A percentile compares a stretch with the other conserved stretches of the same genome.
These are phyloP conservation scores for Suzukiozyma palmioleophila DNA, from an alignment of 1,139 yeast genomes.

Conservation along the genomic window DNA sequence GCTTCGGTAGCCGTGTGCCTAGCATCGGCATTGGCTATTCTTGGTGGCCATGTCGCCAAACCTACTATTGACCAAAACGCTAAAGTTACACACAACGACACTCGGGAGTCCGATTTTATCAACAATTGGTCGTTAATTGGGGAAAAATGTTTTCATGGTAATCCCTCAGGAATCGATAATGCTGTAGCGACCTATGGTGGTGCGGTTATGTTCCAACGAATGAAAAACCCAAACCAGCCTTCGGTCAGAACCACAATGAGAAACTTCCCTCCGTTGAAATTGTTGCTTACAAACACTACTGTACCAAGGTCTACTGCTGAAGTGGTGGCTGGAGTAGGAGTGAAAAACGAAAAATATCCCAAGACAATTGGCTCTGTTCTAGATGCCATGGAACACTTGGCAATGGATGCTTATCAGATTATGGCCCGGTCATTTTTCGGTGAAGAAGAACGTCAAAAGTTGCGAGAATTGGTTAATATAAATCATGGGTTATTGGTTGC, in stretches of 20 bases:
- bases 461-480: conserved; percentile 67
- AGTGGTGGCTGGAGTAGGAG: conserved; percentile 74
- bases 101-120: conserved; percentile 53
- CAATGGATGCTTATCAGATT: conserved; percentile 62
- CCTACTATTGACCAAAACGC: conserved; percentile 27
- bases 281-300: conserved; percentile 78
- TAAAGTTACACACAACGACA: conserved; percentile 30
- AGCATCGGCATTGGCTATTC: conserved; percentile 64
- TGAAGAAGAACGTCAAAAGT: conserved; percentile 34
- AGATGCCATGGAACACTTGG: conserved; percentile 65
- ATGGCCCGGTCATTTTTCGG: conserved; percentile 53
- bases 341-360: conserved; percentile 50
- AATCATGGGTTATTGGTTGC: conserved; percentile 88
- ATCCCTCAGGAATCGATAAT: conserved; percentile 95
- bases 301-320: conserved; percentile 85
- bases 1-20: conserved; percentile 88
- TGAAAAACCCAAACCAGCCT: conserved; percentile 46
- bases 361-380: conserved; percentile 54
- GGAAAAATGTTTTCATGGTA: conserved; percentile 93
- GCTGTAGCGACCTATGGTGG: conserved; percentile 97
- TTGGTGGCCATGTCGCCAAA: conserved; percentile 50
- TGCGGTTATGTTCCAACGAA: conserved; percentile 83
- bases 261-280: conserved; percentile 68
- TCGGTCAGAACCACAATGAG: conserved; percentile 62
- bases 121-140: conserved; percentile 91